Base-by-base conservation (phyloP, 129 eudicot species). In the Flaveria linearis region DNA sequence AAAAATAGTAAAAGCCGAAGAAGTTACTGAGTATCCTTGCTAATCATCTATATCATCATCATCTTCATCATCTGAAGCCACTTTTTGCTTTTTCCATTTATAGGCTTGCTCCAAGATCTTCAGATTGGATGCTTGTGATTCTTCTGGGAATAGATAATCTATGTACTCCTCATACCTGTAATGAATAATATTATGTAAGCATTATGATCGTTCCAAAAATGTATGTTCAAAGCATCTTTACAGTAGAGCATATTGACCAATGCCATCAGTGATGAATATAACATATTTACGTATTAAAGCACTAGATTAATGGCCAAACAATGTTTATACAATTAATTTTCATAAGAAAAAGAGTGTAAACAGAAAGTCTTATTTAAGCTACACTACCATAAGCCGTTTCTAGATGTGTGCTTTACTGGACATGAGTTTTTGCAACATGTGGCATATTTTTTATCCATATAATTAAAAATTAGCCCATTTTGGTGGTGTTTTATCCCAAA, bases 71-170 rank as follows among this genome's bases (percentile, higher is more conserved):
- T 83, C 88, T 5, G 75, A 67, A 74, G 74, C 81, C 18, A 77
- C 51, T 78, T 90, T 90, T 72, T 86, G 96, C 81, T 88, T 90
- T 83, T 93, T 90, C 98, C 98, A 93, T 70, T 82, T 87, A 75
- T 87, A 84, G 0, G 98, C 98, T 14, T 86, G 91, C 78, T 91
- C 96, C 81, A 94, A 74, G 43, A 94, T 84, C 75, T 94, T 88
- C 45, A 88, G 74, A 63, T 86, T 87, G 25, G 93, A 82, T 25
- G 96, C 83, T 64, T 85, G 93, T 0, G 87, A 79, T 71, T 94
- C 98, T 69, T 89, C 98, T 0, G 98, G 98, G 91, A 94, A 94
- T 2, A 91, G 66, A 63, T 91, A 94, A 82, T 94, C 97, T 16
- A 94, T 87, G 51, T 94, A 94, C 80, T 94, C 98, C 89, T 94